Evolutionary conservation across 1,284 basidiomycete species (phyloP), one percentile per base, ranked within the genome.

Genomic region (Ganoderma boninense): DNA sequence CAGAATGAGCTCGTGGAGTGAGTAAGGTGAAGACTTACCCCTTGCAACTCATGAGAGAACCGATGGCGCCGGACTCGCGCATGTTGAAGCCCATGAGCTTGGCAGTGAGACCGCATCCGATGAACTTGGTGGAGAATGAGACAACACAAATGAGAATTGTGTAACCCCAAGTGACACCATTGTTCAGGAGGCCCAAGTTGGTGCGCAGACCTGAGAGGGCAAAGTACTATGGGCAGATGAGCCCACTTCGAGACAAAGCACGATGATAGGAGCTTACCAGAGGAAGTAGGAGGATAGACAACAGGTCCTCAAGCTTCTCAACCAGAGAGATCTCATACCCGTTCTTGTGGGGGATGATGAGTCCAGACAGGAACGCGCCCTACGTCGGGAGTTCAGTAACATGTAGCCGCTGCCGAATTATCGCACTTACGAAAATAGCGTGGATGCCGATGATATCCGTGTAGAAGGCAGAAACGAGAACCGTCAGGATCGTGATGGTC

Each of bases 41-140:
- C 83, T 98, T 98, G 84, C 96, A 98, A 79, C 91, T 92, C 96
- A 98, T 97, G 68, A 98, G 83, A 65, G 93, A 90, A 7, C 97
- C 97, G 68, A 97, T 92, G 1, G 96, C 95, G 26, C 91, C 91
- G 13, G 92, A 87, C 81, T 97, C 96, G 65, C 97, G 87, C 82
- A 86, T 85, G 63, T 85, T 90, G 83, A 95, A 97, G 2, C 93
- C 93, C 62, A 85, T 86, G 0, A 85, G 71, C 73, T 85, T 87
- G 4, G 95, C 95, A 0, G 91, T 86, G 2, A 82, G 79, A 2
- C 87, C 90, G 74, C 93, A 96, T 0, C 92, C 84, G 20, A 87
- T 62, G 77, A 93, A 97, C 80, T 97, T 97, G 75, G 92, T 90
- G 49, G 85, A 77, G 79, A 96, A 97, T 0, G 95, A 93, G 65